Conservation (phyloP, 345 rosid species). For the Bretschneidera sinensis region DNA sequence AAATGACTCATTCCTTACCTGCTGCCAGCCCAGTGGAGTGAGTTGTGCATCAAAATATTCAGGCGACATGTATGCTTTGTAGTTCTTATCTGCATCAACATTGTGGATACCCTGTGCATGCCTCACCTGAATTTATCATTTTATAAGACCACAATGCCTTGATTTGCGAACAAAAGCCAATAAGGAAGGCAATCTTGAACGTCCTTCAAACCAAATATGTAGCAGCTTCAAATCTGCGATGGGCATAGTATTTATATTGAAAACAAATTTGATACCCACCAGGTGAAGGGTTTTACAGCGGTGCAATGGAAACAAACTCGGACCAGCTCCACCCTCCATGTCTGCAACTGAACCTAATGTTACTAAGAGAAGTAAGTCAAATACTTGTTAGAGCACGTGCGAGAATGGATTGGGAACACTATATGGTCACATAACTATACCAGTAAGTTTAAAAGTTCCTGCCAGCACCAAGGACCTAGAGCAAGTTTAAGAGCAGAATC, state of each 20-base stretch:
- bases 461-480: too few species aligned
- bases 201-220: constrained; percentile 36
- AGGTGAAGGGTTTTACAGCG: constrained; percentile 92
- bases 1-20: constrained; percentile 35
- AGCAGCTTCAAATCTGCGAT: constrained; percentile 38
- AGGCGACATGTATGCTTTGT: constrained; percentile 76
- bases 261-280: constrained; percentile 50
- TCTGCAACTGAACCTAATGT: constrained; percentile 39
- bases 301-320: constrained; percentile 80
- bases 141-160: constrained; percentile 44
- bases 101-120: constrained; percentile 98
- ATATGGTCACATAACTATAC: too few species aligned
- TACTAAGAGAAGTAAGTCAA: background rate
- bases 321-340: constrained; percentile 64
- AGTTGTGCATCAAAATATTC: constrained; percentile 87
- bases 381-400: too few species aligned
- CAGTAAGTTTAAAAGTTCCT: too few species aligned
- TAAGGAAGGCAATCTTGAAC: constrained; percentile 42
- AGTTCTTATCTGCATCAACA: constrained; percentile 92
- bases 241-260: constrained; percentile 13
- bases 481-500: background rate
- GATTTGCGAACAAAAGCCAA: constrained; percentile 44
- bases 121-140: constrained; percentile 78
- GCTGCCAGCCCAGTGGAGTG: constrained; percentile 91
- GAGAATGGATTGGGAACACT: too few species aligned